These are phyloP conservation scores for Clavulina sp. DNA, from an alignment of 768 basidiomycete genomes.

Conservation along the genomic window DNA sequence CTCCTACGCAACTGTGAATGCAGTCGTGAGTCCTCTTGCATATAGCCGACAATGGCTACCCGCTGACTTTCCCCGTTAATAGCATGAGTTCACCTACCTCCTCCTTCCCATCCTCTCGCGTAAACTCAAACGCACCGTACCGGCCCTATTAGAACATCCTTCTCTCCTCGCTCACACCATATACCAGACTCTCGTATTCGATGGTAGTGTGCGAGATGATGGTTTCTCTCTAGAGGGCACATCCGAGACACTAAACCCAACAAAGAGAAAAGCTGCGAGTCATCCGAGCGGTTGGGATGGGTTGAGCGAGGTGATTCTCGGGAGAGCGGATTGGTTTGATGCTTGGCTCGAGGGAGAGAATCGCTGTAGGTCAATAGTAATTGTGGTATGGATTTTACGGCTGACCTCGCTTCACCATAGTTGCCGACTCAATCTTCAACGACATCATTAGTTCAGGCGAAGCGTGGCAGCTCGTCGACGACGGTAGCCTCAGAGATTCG, in stretches of 20 bases:
- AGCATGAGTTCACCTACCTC: slow-evolving; percentile 72
- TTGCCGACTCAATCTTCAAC: slow-evolving; percentile 74
- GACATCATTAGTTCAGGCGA: slow-evolving; percentile 63
- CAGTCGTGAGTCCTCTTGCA: slow-evolving; percentile 49
- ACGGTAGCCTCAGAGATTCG: slow-evolving; percentile 32
- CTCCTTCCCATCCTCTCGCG: slow-evolving; percentile 61
- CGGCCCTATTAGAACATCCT: slow-evolving; percentile 55
- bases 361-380: slow-evolving; percentile 44
- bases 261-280: slow-evolving; percentile 10
- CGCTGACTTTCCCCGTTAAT: neutral
- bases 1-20: slow-evolving; percentile 45
- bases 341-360: slow-evolving; percentile 83
- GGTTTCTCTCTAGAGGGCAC: slow-evolving; percentile 50
- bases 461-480: slow-evolving; percentile 73
- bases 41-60: too few relatives aligned
- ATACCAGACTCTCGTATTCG: slow-evolving; percentile 81
- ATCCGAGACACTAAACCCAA: slow-evolving; percentile 18
- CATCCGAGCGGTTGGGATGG: slow-evolving; percentile 42
- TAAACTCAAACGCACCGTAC: slow-evolving; percentile 60
- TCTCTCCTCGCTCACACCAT: slow-evolving; percentile 88
- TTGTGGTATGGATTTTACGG: neutral
- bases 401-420: slow-evolving; percentile 23
- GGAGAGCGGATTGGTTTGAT: slow-evolving; percentile 75
- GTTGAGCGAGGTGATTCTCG: slow-evolving; percentile 64
- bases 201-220: slow-evolving; percentile 54